phyloP scores from a whole-genome alignment of 2,329 filamentous ascomycete genomes.

The Colletotrichum truncatum region DNA sequence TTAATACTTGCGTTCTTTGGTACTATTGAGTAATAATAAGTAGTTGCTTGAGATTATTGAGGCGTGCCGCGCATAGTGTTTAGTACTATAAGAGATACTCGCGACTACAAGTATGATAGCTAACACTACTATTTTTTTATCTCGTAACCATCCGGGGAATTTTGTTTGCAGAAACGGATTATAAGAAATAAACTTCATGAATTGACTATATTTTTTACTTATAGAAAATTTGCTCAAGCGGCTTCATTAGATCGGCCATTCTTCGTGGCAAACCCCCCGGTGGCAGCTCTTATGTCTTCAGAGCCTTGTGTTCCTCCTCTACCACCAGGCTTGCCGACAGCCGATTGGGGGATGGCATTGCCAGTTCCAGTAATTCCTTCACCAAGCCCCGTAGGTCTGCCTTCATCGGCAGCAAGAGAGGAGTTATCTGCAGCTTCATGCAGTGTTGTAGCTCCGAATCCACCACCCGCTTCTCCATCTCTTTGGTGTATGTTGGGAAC shows the following conservation, averaged over 20 bases:
- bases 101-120: too few relatives aligned
- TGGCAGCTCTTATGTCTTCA: neutral
- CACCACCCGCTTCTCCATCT: neutral
- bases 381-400: neutral
- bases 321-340: constrained; percentile 9
- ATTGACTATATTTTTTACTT: too few relatives aligned
- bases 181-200: too few relatives aligned
- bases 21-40: too few relatives aligned
- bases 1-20: too few relatives aligned
- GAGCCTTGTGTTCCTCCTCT: constrained; percentile 10
- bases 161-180: neutral
- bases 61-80: too few relatives aligned
- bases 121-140: too few relatives aligned
- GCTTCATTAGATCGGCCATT: neutral
- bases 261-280: neutral
- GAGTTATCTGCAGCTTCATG: constrained; percentile 10
- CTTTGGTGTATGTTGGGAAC: constrained; percentile 4
- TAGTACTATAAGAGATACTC: too few relatives aligned
- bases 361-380: constrained; percentile 4
- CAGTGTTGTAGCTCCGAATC: neutral
- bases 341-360: constrained; percentile 4
- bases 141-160: too few relatives aligned
- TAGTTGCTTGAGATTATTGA: too few relatives aligned
- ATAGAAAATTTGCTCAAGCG: neutral
- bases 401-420: neutral